A percentile compares a stretch with the other conserved stretches of the same genome.
phyloP scores from a whole-genome alignment of 2,329 filamentous ascomycete species.

The Stachybotrys chartarum region DNA sequence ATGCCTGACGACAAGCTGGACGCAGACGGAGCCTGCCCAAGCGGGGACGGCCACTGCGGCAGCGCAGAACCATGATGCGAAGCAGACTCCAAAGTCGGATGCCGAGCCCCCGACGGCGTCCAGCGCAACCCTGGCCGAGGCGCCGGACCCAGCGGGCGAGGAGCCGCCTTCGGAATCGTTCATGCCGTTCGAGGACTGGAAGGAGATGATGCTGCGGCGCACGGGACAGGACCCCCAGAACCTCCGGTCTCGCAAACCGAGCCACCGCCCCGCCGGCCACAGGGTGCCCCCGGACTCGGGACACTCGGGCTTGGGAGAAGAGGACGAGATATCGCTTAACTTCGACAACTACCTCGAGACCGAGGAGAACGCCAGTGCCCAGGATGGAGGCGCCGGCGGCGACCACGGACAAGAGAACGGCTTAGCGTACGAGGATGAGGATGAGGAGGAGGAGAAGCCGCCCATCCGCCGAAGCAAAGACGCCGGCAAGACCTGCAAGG shows the following conservation, averaged over 20 bases:
- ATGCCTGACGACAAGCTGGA: slow-evolving; percentile 61
- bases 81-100: not conserved
- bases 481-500: slow-evolving; percentile 95
- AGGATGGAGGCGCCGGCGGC: not conserved
- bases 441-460: slow-evolving; percentile 36
- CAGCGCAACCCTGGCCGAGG: not conserved
- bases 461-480: slow-evolving; percentile 71
- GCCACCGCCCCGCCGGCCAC: slow-evolving; percentile 40
- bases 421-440: slow-evolving; percentile 29
- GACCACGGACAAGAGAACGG: slow-evolving; percentile 9
- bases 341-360: slow-evolving; percentile 34
- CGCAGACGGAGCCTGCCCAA: slow-evolving; percentile 20
- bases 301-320: slow-evolving; percentile 75
- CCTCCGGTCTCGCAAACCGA: slow-evolving; percentile 54
- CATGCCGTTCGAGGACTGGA: slow-evolving; percentile 98
- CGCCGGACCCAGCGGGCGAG: slow-evolving; percentile 7
- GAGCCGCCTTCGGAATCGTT: slow-evolving; percentile 45
- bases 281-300: slow-evolving; percentile 54
- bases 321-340: slow-evolving; percentile 68
- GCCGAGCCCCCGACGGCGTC: not conserved
- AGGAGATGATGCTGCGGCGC: slow-evolving; percentile 82
- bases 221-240: slow-evolving; percentile 67
- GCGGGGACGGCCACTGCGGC: slow-evolving; percentile 8
- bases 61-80: not conserved
- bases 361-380: slow-evolving; percentile 7